Percentiles rank a stretch among this genome's conserved stretches.
Conservation (phyloP, 176 grass and related monocot species). For the Oryza rufipogon region DNA sequence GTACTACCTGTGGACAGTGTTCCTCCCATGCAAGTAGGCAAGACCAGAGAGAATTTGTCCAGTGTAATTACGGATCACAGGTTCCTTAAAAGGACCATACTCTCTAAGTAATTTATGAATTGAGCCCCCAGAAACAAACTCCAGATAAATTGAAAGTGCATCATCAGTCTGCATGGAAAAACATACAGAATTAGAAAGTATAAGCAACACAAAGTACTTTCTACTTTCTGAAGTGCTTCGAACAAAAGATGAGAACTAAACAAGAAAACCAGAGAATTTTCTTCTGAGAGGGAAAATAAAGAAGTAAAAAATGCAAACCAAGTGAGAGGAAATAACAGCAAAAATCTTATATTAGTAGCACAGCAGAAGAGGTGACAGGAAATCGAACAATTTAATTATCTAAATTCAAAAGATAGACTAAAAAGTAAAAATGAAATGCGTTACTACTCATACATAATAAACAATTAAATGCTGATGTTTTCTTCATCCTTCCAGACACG, state of each 20-base stretch:
- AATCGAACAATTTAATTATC: background rate
- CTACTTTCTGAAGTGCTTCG: background rate
- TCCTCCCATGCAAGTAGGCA: conserved; percentile 79
- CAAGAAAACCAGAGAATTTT: conserved; percentile 13
- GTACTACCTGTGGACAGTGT: conserved; percentile 88
- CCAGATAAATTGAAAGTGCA: conserved; percentile 81
- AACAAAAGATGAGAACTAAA: conserved; percentile 27
- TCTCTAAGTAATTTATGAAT: conserved; percentile 93
- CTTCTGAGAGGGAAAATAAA: background rate
- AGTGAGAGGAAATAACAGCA: conserved; percentile 15
- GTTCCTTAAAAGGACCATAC: conserved; percentile 92
- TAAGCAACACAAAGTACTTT: conserved; percentile 28
- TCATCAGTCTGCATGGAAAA: conserved; percentile 70
- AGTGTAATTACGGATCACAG: conserved; percentile 77
- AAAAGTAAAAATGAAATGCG: background rate
- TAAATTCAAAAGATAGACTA: background rate
- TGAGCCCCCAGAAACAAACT: conserved; percentile 91
- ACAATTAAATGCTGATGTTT: background rate
- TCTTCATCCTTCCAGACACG: background rate
- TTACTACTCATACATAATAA: background rate
- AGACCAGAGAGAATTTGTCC: conserved; percentile 96
- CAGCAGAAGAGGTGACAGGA: background rate
- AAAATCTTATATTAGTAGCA: background rate
- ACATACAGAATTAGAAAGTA: conserved; percentile 33
- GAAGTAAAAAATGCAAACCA: background rate